Percentiles rank a stretch among this genome's conserved stretches.
phyloP scores from a whole-genome alignment of 2,329 filamentous ascomycete species.

The Helotiales sp. region DNA sequence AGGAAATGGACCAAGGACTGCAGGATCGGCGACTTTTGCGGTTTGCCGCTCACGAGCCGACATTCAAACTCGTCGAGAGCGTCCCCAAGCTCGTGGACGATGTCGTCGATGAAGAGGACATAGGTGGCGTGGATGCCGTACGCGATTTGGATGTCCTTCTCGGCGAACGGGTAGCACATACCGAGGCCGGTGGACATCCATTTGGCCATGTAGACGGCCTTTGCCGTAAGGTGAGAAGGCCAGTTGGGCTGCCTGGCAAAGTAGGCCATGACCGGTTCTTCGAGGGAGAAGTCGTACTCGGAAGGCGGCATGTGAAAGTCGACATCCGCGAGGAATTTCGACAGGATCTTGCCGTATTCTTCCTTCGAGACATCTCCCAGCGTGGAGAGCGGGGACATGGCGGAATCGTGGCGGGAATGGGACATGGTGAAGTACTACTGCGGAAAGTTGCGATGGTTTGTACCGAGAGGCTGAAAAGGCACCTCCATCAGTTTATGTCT shows the following conservation, averaged over 20 bases:
- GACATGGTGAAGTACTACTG: not conserved
- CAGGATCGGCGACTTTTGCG: not conserved
- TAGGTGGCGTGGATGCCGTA: constrained; percentile 1
- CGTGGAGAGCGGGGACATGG: not conserved
- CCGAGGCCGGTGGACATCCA: constrained; percentile 1
- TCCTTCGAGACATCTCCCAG: constrained; percentile 4
- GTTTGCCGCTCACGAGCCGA: not conserved
- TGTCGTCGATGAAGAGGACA: constrained; percentile 2
- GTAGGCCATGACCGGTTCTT: not conserved
- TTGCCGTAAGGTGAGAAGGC: not conserved
- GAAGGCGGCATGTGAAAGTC: not conserved
- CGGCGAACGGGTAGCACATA: constrained; percentile 1
- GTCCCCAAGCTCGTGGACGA: not conserved
- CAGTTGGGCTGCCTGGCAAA: not conserved
- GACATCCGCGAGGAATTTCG: constrained; percentile 1
- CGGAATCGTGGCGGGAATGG: constrained; percentile 1
- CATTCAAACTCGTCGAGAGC: not conserved
- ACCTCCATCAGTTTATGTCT: not conserved
- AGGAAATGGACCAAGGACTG: constrained; percentile 2
- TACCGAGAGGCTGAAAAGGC: not conserved
- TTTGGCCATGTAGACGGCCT: constrained; percentile 1
- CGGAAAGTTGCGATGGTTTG: not conserved
- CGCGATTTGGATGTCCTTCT: constrained; percentile 1
- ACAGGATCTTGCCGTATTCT: constrained; percentile 4
- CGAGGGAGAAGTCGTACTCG: constrained; percentile 1